Percentiles rank a stretch among this genome's conserved stretches.
Conservation (phyloP, 805 yeast species). For the Saccharomycopsis schoenii region DNA sequence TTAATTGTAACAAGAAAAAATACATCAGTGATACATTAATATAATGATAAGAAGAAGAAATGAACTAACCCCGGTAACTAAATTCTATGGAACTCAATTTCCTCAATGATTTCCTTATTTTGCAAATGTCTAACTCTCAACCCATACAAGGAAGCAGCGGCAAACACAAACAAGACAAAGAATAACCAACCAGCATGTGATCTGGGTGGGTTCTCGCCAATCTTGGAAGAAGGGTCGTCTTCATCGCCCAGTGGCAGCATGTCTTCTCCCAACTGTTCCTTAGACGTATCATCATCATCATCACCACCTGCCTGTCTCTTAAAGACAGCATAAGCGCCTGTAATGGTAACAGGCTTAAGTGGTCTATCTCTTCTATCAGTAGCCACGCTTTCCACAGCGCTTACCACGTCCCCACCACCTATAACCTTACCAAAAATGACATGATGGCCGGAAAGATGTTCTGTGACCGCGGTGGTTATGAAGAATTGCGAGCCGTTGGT, state of each 20-base stretch:
- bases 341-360: slow-evolving; percentile 32
- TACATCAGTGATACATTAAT: too few relatives aligned
- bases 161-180: slow-evolving; percentile 11
- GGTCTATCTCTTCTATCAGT: slow-evolving; percentile 37
- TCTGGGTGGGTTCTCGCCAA: background rate
- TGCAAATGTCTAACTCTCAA: slow-evolving; percentile 15
- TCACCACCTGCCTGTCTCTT: background rate
- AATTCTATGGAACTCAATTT: slow-evolving; percentile 16
- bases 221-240: background rate
- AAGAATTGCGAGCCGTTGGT: slow-evolving; percentile 66
- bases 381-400: slow-evolving; percentile 47
- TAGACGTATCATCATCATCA: background rate
- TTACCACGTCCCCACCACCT: slow-evolving; percentile 56
- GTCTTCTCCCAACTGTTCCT: slow-evolving; percentile 13
- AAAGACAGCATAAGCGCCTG: background rate
- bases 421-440: slow-evolving; percentile 75
- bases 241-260: slow-evolving; percentile 8
- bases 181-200: slow-evolving; percentile 13
- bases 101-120: slow-evolving; percentile 11
- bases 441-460: slow-evolving; percentile 49
- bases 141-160: slow-evolving; percentile 10
- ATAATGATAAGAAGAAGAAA: too few relatives aligned
- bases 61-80: background rate
- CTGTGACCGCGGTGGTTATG: slow-evolving; percentile 46
- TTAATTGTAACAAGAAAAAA: too few relatives aligned